Conservation (phyloP, 805 yeast species). For the Novakomyces olei region DNA sequence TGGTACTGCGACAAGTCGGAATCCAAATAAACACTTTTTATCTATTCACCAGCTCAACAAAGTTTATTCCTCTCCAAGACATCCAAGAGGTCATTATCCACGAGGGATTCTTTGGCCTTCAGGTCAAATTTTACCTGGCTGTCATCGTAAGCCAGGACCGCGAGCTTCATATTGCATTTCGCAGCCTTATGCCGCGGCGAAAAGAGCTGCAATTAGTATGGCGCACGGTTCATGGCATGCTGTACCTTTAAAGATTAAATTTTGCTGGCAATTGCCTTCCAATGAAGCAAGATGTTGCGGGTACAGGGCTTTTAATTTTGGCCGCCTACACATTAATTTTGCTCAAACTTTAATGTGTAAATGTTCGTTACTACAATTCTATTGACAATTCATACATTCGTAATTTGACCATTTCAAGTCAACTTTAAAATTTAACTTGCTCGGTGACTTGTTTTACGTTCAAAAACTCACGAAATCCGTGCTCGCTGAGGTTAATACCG, state of each 20-base stretch:
- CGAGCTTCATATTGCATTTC: constrained; percentile 16
- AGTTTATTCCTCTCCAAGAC: constrained; percentile 34
- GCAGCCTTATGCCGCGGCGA: constrained; percentile 7
- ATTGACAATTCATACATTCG: no score
- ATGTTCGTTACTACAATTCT: no score
- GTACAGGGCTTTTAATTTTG: no score
- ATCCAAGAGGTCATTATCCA: constrained; percentile 47
- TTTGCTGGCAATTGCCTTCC: no score
- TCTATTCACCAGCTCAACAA: constrained; percentile 11
- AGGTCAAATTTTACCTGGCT: constrained; percentile 43
- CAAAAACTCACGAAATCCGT: constrained; percentile 1
- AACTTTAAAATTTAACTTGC: no score
- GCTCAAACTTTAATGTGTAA: no score
- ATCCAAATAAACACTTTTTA: constrained; percentile 20
- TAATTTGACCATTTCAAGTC: no score
- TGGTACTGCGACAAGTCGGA: constrained; percentile 26
- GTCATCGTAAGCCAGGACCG: constrained; percentile 26
- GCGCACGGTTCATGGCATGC: no score
- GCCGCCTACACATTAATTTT: no score
- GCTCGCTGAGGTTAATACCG: not conserved
- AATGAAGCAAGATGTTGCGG: no score
- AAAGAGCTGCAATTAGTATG: constrained; percentile 10
- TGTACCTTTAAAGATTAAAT: no score
- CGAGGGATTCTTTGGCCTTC: constrained; percentile 51
- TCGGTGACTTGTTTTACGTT: not conserved